Conservation (phyloP, 2,329 filamentous ascomycete species). For the Tothia fuscella region DNA sequence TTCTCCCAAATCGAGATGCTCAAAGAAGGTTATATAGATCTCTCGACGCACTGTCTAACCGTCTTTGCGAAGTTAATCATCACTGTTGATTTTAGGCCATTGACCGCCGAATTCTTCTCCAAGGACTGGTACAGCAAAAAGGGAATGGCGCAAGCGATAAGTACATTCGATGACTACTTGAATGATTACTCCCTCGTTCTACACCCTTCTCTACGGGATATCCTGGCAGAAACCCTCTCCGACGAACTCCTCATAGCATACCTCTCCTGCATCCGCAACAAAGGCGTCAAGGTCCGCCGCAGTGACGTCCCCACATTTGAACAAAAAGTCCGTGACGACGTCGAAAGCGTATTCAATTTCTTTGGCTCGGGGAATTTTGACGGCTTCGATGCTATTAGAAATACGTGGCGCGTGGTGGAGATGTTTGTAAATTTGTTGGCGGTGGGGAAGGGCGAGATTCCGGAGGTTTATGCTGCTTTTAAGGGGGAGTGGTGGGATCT, state of each 20-base stretch:
- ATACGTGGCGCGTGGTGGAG: constrained; percentile 87
- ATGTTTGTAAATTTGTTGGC: constrained; percentile 67
- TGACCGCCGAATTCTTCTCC: constrained; percentile 85
- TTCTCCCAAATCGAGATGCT: constrained; percentile 61
- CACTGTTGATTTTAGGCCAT: constrained; percentile 71
- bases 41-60: constrained; percentile 83
- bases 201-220: constrained; percentile 77
- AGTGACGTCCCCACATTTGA: constrained; percentile 79
- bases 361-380: constrained; percentile 54
- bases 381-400: constrained; percentile 65
- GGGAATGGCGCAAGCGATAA: constrained; percentile 85
- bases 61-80: constrained; percentile 83
- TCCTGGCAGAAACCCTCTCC: constrained; percentile 85
- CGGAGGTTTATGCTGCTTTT: constrained; percentile 70
- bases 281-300: constrained; percentile 76
- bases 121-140: constrained; percentile 75
- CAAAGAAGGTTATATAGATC: constrained; percentile 86
- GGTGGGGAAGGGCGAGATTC: constrained; percentile 59
- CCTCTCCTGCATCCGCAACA: constrained; percentile 74
- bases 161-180: constrained; percentile 92
- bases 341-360: constrained; percentile 80
- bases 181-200: constrained; percentile 73
- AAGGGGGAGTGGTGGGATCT: constrained; percentile 87
- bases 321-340: constrained; percentile 88
- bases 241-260: constrained; percentile 85